These are phyloP conservation scores for Leccinum disarticulatum DNA, from an alignment of 768 basidiomycete species.

Conservation along the genomic window DNA sequence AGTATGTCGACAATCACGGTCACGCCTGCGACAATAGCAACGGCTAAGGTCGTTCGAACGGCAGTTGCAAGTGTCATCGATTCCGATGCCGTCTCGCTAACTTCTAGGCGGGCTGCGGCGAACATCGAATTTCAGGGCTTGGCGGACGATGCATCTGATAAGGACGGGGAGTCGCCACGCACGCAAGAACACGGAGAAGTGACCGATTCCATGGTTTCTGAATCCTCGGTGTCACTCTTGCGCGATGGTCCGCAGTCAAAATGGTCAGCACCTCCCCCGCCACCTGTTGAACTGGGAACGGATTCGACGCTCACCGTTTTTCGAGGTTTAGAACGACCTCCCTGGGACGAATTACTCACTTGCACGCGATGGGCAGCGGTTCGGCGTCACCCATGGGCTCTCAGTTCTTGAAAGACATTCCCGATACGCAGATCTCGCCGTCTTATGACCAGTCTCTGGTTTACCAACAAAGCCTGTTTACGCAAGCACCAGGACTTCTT, in stretches of 20 bases:
- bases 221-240: slow-evolving; percentile 18
- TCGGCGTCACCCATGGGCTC: slow-evolving; percentile 49
- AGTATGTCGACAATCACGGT: slow-evolving; percentile 45
- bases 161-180: slow-evolving; percentile 2
- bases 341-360: slow-evolving; percentile 26
- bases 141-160: not conserved
- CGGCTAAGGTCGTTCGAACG: slow-evolving; percentile 49
- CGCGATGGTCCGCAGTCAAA: slow-evolving; percentile 23
- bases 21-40: slow-evolving; percentile 39
- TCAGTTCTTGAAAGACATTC: slow-evolving; percentile 61
- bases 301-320: slow-evolving; percentile 26
- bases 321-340: slow-evolving; percentile 32
- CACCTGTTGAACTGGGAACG: slow-evolving; percentile 26
- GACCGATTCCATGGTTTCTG: slow-evolving; percentile 15
- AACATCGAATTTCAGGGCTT: slow-evolving; percentile 4
- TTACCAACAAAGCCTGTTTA: slow-evolving; percentile 72
- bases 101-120: slow-evolving; percentile 16
- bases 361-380: slow-evolving; percentile 17
- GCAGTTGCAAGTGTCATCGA: slow-evolving; percentile 54
- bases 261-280: slow-evolving; percentile 33
- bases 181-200: slow-evolving; percentile 13
- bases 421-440: slow-evolving; percentile 65
- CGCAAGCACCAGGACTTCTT: slow-evolving; percentile 51
- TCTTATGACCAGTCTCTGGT: slow-evolving; percentile 72
- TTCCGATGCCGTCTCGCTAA: slow-evolving; percentile 25